These are phyloP conservation scores for Fusarium sarcochroum DNA, from an alignment of 2,329 filamentous ascomycete species.

Conservation along the genomic window DNA sequence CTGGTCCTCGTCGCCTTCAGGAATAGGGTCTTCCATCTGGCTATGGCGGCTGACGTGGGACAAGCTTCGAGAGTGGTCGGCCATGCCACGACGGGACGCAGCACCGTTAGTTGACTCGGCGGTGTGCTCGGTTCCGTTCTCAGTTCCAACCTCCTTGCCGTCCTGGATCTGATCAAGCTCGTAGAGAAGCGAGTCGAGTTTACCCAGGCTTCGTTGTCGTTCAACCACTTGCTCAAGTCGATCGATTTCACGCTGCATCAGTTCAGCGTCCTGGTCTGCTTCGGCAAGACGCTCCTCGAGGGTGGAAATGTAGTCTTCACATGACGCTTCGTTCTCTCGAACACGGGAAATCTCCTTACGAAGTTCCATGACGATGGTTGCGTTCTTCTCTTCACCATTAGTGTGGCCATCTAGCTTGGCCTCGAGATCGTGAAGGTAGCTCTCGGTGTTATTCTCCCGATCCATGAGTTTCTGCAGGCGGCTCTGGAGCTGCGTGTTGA, in stretches of 20 bases:
- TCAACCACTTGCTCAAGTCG: constrained; percentile 95
- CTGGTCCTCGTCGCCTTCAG: constrained; percentile 65
- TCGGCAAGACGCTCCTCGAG: constrained; percentile 95
- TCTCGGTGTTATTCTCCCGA: constrained; percentile 91
- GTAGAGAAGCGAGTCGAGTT: constrained; percentile 91
- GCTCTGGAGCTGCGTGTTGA: constrained; percentile 89
- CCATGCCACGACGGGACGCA: constrained; percentile 60
- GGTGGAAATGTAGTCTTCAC: constrained; percentile 97
- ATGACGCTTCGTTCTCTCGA: constrained; percentile 89
- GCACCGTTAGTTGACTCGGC: constrained; percentile 55
- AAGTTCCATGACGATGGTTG: constrained; percentile 85
- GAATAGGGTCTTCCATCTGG: constrained; percentile 68
- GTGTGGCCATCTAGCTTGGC: constrained; percentile 90
- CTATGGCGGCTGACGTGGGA: constrained; percentile 69
- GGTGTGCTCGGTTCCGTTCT: constrained; percentile 42
- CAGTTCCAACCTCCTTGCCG: constrained; percentile 58
- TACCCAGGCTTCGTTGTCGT: constrained; percentile 93
- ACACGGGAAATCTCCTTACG: constrained; percentile 91
- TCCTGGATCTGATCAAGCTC: constrained; percentile 87
- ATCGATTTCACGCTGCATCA: constrained; percentile 97
- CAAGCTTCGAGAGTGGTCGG: constrained; percentile 67
- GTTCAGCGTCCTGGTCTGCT: constrained; percentile 93
- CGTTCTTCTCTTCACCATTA: constrained; percentile 92
- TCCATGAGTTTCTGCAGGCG: constrained; percentile 95
- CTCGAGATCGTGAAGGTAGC: constrained; percentile 93